Percentiles rank a stretch among this genome's conserved stretches.
Conservation (phyloP, 352 stramenopile genomes). For the Phytophthora macrochlamydospora region DNA sequence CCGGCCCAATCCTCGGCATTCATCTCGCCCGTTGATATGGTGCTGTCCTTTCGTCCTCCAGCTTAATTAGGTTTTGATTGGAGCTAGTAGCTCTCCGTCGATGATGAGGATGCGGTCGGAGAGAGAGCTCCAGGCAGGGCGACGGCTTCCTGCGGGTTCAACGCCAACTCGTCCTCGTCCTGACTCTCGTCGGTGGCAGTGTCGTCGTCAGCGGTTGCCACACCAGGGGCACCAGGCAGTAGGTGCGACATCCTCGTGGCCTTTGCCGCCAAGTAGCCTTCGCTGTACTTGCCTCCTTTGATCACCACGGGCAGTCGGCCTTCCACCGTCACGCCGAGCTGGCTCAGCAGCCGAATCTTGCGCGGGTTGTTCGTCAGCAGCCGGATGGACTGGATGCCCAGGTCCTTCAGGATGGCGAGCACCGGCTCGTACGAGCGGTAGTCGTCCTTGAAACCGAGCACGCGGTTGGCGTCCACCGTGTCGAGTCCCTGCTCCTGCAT, state of each 20-base stretch:
- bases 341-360: slow-evolving; percentile 94
- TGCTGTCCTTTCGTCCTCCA: slow-evolving; percentile 25
- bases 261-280: slow-evolving; percentile 92
- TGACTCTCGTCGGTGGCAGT: slow-evolving; percentile 66
- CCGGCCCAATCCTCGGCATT: not conserved
- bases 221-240: slow-evolving; percentile 35
- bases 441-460: slow-evolving; percentile 98
- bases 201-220: slow-evolving; percentile 35
- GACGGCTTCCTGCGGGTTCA: slow-evolving; percentile 38
- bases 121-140: slow-evolving; percentile 14
- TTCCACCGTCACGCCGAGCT: slow-evolving; percentile 91
- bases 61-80: slow-evolving; percentile 7
- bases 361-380: slow-evolving; percentile 99
- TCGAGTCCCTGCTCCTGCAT: slow-evolving; percentile 98
- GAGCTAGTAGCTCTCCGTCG: slow-evolving; percentile 34
- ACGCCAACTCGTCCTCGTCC: slow-evolving; percentile 52
- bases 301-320: slow-evolving; percentile 93
- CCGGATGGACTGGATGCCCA: slow-evolving; percentile 95
- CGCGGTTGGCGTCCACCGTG: slow-evolving; percentile 98
- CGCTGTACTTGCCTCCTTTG: slow-evolving; percentile 92
- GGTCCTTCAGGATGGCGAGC: slow-evolving; percentile 93
- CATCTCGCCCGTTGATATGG: slow-evolving; percentile 16
- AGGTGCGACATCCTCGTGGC: slow-evolving; percentile 84
- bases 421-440: slow-evolving; percentile 97
- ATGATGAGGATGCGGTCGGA: slow-evolving; percentile 40